Percentiles rank a stretch among this genome's conserved stretches.
phyloP scores from a whole-genome alignment of 2,329 filamentous ascomycete species.

The Knoxdaviesia capensis region DNA sequence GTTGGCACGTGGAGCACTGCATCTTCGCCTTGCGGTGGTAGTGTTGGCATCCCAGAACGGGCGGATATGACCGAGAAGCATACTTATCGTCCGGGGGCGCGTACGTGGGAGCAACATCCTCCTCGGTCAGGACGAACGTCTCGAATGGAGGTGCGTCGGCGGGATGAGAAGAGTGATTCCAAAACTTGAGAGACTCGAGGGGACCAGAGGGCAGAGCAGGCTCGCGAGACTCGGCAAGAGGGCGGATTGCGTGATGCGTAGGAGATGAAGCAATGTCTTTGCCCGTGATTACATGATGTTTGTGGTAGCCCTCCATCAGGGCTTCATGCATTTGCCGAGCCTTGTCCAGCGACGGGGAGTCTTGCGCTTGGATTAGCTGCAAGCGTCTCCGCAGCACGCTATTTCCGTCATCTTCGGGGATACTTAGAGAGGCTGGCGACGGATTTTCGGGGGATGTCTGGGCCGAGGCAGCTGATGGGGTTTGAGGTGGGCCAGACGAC shows the following conservation, averaged over 20 bases:
- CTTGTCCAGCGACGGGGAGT: slow-evolving; percentile 41
- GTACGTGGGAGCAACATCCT: slow-evolving; percentile 49
- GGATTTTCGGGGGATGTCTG: neutral
- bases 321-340: slow-evolving; percentile 51
- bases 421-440: neutral
- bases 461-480: neutral
- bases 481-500: neutral
- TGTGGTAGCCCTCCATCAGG: slow-evolving; percentile 45
- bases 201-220: slow-evolving; percentile 21
- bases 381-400: slow-evolving; percentile 44
- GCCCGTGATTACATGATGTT: slow-evolving; percentile 7
- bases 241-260: slow-evolving; percentile 5
- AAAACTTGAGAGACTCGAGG: slow-evolving; percentile 36
- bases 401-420: slow-evolving; percentile 66
- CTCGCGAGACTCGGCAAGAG: slow-evolving; percentile 13
- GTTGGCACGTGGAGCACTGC: slow-evolving; percentile 74
- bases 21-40: slow-evolving; percentile 93
- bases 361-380: slow-evolving; percentile 42
- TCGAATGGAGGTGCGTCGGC: slow-evolving; percentile 10
- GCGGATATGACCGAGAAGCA: slow-evolving; percentile 11
- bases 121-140: slow-evolving; percentile 30
- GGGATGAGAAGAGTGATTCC: slow-evolving; percentile 23
- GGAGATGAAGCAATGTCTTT: slow-evolving; percentile 7
- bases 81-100: slow-evolving; percentile 27
- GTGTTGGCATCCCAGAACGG: slow-evolving; percentile 62